Evolutionary conservation across 2,329 filamentous ascomycete genomes (phyloP).

Genomic region (Tetracladium maxilliforme): DNA sequence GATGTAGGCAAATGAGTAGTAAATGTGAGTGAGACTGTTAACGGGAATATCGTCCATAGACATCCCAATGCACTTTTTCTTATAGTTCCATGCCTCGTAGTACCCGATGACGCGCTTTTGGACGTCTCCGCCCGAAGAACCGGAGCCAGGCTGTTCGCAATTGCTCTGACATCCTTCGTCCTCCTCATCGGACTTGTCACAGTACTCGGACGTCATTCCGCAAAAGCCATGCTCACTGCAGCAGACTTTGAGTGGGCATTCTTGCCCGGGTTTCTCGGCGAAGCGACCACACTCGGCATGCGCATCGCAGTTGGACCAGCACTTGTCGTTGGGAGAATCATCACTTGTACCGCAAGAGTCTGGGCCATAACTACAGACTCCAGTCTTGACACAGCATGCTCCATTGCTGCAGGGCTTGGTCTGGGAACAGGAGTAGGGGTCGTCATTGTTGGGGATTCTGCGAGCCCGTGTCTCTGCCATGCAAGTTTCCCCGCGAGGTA

Average conservation of each 20-base stretch:
- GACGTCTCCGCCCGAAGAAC: no score
- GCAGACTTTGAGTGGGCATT: slow-evolving; percentile 13
- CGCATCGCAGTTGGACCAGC: slow-evolving; percentile 16
- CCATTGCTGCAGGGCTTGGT: slow-evolving; percentile 9
- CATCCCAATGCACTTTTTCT: no score
- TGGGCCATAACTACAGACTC: slow-evolving; percentile 7
- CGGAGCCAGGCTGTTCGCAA: no score
- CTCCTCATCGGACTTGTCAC: slow-evolving; percentile 2
- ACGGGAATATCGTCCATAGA: slow-evolving; percentile 7
- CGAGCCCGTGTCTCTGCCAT: no score
- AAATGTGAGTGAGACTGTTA: slow-evolving; percentile 9
- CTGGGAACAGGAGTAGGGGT: slow-evolving; percentile 7
- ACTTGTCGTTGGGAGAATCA: slow-evolving; percentile 11
- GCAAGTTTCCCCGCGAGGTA: no score
- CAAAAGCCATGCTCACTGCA: slow-evolving; percentile 7
- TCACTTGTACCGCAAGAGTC: slow-evolving; percentile 10
- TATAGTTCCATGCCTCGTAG: no score
- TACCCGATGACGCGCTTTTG: no score
- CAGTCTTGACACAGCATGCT: slow-evolving; percentile 11
- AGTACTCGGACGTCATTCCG: slow-evolving; percentile 7
- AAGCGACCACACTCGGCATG: slow-evolving; percentile 16
- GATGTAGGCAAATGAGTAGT: slow-evolving; percentile 13
- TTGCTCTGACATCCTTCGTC: no score
- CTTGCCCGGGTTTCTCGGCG: slow-evolving; percentile 7
- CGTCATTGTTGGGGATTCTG: no score